phyloP scores from a whole-genome alignment of 345 rosid genomes.

The Eucalyptus viminalis region DNA sequence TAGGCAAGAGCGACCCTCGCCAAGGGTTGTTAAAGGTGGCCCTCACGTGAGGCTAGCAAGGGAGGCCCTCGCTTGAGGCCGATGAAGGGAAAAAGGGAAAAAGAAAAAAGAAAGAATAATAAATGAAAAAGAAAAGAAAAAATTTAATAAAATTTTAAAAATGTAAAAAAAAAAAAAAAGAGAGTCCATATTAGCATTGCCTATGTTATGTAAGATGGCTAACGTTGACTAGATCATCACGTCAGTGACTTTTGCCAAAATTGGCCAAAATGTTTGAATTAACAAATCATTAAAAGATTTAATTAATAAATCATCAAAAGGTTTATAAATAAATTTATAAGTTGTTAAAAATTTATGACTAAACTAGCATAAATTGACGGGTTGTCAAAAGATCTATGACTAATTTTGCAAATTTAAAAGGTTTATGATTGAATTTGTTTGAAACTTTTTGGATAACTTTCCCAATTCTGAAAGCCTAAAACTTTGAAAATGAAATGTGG shows the following conservation, averaged over 20 bases:
- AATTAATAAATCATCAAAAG: too few relatives aligned
- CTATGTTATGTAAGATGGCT: accelerated
- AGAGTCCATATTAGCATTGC: background rate
- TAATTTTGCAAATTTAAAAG: too few relatives aligned
- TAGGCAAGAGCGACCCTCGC: background rate
- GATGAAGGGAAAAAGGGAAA: background rate
- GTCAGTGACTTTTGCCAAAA: background rate
- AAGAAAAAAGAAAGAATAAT: too few relatives aligned
- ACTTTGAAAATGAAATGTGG: background rate
- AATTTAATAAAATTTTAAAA: too few relatives aligned
- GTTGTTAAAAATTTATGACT: background rate
- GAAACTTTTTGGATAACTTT: background rate
- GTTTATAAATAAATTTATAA: too few relatives aligned
- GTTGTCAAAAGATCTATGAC: background rate
- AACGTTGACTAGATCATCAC: accelerated
- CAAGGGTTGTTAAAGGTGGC: background rate
- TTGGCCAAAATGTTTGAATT: background rate
- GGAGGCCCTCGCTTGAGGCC: background rate
- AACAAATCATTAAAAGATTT: too few relatives aligned
- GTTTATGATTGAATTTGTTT: too few relatives aligned
- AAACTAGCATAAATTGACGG: accelerated
- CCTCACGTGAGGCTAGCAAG: background rate
- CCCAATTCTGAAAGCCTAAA: background rate
- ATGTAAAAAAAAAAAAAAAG: too few relatives aligned
- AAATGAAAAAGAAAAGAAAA: too few relatives aligned